phyloP scores from a whole-genome alignment of 176 grass and related monocot genomes.

The Ananas comosus region DNA sequence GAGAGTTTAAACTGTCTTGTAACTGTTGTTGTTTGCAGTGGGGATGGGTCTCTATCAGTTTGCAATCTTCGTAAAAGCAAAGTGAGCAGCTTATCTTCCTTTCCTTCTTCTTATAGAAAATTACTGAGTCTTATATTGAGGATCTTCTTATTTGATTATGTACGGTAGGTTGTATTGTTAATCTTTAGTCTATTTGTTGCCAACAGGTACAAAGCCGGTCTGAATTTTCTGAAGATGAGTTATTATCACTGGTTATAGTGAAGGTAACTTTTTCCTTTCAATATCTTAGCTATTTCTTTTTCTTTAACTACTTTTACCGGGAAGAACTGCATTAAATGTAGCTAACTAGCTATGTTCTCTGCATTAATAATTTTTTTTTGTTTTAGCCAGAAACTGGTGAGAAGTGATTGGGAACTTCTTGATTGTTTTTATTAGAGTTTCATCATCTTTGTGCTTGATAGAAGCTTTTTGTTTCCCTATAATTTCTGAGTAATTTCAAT shows the following conservation, averaged over 20 bases:
- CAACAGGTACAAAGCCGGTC: conserved; percentile 61
- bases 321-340: not conserved
- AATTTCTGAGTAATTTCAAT: no score
- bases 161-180: conserved; percentile 12
- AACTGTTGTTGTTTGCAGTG: conserved; percentile 39
- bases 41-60: conserved; percentile 85
- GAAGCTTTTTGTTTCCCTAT: no score
- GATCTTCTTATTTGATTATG: conserved; percentile 7
- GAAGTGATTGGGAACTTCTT: no score
- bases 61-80: conserved; percentile 68
- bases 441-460: no score
- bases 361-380: no score
- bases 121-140: conserved; percentile 8
- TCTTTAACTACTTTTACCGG: not conserved
- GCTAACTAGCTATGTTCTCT: no score
- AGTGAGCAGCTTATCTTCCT: conserved; percentile 35
- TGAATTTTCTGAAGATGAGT: conserved; percentile 97
- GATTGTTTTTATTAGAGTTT: no score
- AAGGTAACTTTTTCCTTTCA: conserved; percentile 34
- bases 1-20: conserved; percentile 3
- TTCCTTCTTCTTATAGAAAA: not conserved
- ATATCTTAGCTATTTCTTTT: not conserved
- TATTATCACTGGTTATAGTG: conserved; percentile 77
- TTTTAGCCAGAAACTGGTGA: no score
- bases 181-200: conserved; percentile 11